phyloP scores from a whole-genome alignment of 2,329 filamentous ascomycete species.

The Penicillium sp. region DNA sequence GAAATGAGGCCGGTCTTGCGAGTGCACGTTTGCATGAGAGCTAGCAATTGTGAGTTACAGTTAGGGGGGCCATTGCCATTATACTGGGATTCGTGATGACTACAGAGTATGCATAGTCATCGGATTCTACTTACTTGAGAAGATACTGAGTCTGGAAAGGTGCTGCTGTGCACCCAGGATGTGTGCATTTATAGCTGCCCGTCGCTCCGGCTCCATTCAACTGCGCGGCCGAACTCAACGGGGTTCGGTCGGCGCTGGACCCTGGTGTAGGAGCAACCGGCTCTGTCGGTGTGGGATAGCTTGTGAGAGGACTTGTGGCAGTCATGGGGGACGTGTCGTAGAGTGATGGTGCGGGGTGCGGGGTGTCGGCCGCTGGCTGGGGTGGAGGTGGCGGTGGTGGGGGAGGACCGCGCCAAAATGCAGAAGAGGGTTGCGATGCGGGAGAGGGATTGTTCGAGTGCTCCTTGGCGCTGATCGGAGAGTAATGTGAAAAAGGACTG shows the following conservation, averaged over 20 bases:
- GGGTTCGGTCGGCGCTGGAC: slow-evolving; percentile 29
- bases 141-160: slow-evolving; percentile 71
- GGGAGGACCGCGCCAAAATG: slow-evolving; percentile 35
- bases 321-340: slow-evolving; percentile 40
- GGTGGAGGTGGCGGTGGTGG: slow-evolving; percentile 28
- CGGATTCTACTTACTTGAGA: slow-evolving; percentile 59
- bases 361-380: slow-evolving; percentile 28
- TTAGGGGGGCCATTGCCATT: slow-evolving; percentile 5
- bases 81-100: background rate
- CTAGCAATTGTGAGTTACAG: slow-evolving; percentile 32
- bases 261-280: slow-evolving; percentile 31
- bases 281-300: slow-evolving; percentile 51
- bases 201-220: slow-evolving; percentile 35
- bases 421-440: slow-evolving; percentile 34
- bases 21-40: slow-evolving; percentile 66
- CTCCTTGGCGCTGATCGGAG: slow-evolving; percentile 48
- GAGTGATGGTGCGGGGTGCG: slow-evolving; percentile 33
- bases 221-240: slow-evolving; percentile 31
- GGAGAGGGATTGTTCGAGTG: slow-evolving; percentile 45
- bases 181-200: slow-evolving; percentile 59
- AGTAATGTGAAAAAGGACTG: slow-evolving; percentile 46
- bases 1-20: slow-evolving; percentile 67
- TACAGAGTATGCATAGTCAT: background rate
- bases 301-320: slow-evolving; percentile 43
- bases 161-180: slow-evolving; percentile 61